Conservation (phyloP, 1,284 basidiomycete genomes). For the Mycena citricolor region DNA sequence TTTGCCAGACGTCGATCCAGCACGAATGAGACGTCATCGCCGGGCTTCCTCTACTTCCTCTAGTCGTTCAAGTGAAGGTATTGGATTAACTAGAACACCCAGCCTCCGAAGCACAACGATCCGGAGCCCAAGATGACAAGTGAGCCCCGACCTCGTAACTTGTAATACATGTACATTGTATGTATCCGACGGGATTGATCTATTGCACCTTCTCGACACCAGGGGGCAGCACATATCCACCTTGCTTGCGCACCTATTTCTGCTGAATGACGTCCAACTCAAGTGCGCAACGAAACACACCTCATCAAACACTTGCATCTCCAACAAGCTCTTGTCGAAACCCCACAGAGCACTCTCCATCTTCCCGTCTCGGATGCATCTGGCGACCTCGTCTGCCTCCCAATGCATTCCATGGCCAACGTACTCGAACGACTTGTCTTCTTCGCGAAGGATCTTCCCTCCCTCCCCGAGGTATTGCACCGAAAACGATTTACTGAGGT, state of each 20-base stretch:
- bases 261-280: background rate
- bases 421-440: constrained; percentile 53
- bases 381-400: constrained; percentile 82
- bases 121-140: too few relatives aligned
- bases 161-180: too few relatives aligned
- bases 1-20: constrained; percentile 69
- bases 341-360: constrained; percentile 74
- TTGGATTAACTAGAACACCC: too few relatives aligned
- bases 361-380: constrained; percentile 76
- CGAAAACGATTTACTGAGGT: constrained; percentile 59
- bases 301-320: constrained; percentile 82
- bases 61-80: too few relatives aligned
- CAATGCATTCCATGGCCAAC: constrained; percentile 70
- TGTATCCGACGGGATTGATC: too few relatives aligned
- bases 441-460: constrained; percentile 51
- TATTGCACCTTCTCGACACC: constrained; percentile 43
- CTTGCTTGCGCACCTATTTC: constrained; percentile 41
- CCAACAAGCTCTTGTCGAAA: constrained; percentile 72
- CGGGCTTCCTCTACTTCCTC: constrained; percentile 70
- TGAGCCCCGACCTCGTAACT: too few relatives aligned
- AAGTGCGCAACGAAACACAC: constrained; percentile 39
- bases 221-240: constrained; percentile 39
- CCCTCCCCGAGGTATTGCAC: constrained; percentile 62
- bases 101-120: too few relatives aligned
- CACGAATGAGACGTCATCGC: constrained; percentile 69